Evolutionary conservation across 192 early-diverging fungal species (phyloP).

Genomic region (Coemansia sp.): DNA sequence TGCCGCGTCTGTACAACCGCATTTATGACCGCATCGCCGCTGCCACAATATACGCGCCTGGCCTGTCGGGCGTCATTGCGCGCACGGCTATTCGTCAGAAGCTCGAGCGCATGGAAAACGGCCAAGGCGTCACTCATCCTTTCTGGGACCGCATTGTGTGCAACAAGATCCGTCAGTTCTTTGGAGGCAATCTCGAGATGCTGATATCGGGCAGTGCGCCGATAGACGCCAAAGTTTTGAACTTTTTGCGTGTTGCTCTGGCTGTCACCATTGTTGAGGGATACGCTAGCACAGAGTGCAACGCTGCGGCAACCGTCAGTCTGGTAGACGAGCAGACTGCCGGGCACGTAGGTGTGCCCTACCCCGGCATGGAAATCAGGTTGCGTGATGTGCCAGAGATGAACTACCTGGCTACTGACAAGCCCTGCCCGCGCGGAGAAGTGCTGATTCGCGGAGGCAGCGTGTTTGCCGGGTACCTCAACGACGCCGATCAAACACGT

Average conservation of each 20-base stretch:
- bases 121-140: conserved; percentile 59
- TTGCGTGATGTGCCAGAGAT: conserved; percentile 87
- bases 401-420: conserved; percentile 78
- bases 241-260: conserved; percentile 65
- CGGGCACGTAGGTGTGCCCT: conserved; percentile 76
- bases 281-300: conserved; percentile 51
- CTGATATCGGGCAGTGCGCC: conserved; percentile 70
- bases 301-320: conserved; percentile 28
- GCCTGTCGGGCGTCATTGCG: conserved; percentile 61
- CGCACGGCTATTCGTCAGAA: conserved; percentile 61
- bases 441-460: conserved; percentile 74
- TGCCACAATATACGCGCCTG: conserved; percentile 59
- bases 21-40: conserved; percentile 80
- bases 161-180: conserved; percentile 70
- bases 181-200: conserved; percentile 71
- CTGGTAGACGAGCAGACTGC: conserved; percentile 35
- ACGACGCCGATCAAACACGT: conserved; percentile 71
- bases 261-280: conserved; percentile 58
- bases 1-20: conserved; percentile 90
- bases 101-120: conserved; percentile 53
- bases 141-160: conserved; percentile 89
- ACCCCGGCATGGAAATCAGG: conserved; percentile 76
- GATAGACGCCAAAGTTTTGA: conserved; percentile 62
- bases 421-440: conserved; percentile 85
- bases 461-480: conserved; percentile 79